Base-by-base conservation (phyloP, 345 rosid species). In the Salix exigua region DNA sequence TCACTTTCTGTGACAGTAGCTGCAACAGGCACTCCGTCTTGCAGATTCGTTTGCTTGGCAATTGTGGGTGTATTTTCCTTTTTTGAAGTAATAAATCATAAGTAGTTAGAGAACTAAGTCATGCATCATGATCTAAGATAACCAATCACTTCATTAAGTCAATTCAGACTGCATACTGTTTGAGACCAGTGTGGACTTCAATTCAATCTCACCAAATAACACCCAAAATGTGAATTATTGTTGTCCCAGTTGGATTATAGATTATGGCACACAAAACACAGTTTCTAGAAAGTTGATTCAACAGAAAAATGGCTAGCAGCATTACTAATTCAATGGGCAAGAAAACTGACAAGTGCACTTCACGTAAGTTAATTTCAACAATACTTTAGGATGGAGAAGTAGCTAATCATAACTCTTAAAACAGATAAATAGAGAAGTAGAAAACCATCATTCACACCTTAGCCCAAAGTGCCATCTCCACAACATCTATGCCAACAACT, bases 1-100 rank as follows among this genome's bases (percentile, higher is more conserved):
- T 92, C 97, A 77, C 80, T 87, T 90, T 90, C 97, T 70, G 87
- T 76, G 66, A 82, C 88, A 70, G 85, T 33, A 84, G 89, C 86
- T 77, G 75, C 83, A 79, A 92, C 87, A 73, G 92, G 94, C 77
- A 97, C 97, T 38, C 40, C 68, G 44, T 91, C 93, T 82, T 84
- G 89, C 77, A 77, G 78, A 82, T 66, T 88, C 75, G 79, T 88
- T 83, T 86, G 87, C 83, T 88, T 83, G 74, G 89, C 82, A 80
- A 90, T 97, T 40, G 85, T 64, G 23, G 98, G 92, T 37, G 89
- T 93, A 82, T 94, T 92, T 86, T 96, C 99, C 99, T 96, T 70
- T 75, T 75, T 33, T 79, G 78, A 82, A 33, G 62, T 33, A 84
- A 77, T 30, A 11, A 50, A 35, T 7, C 50, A 28, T 38, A 37